Conservation (phyloP, 2,329 filamentous ascomycete species). For the Dactylellina leptospora region DNA sequence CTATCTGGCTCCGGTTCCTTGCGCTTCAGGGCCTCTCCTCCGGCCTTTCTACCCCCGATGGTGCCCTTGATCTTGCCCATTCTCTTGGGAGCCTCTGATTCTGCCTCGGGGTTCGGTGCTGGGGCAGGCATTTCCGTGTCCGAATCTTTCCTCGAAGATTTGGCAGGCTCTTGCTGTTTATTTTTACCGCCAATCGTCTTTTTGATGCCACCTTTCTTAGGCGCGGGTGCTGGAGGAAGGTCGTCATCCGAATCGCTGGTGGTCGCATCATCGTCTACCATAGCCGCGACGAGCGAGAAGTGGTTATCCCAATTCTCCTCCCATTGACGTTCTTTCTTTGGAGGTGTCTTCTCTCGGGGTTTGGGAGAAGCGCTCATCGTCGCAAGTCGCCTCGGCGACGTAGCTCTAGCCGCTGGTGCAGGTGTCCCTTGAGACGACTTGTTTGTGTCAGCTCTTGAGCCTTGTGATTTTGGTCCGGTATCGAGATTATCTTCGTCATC, state of each 20-base stretch:
- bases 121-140: not conserved
- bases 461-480: slow-evolving; percentile 25
- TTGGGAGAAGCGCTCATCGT: slow-evolving; percentile 16
- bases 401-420: not conserved
- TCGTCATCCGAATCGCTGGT: slow-evolving; percentile 32
- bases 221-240: not conserved
- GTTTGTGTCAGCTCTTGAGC: slow-evolving; percentile 14
- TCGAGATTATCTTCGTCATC: slow-evolving; percentile 44
- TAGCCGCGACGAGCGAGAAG: slow-evolving; percentile 10
- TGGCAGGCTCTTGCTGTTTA: slow-evolving; percentile 14
- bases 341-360: slow-evolving; percentile 3
- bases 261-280: slow-evolving; percentile 34
- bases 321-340: slow-evolving; percentile 10
- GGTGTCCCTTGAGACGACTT: slow-evolving; percentile 30
- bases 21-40: slow-evolving; percentile 27
- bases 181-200: slow-evolving; percentile 41
- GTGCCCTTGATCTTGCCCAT: slow-evolving; percentile 51
- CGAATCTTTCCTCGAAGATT: not conserved
- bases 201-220: slow-evolving; percentile 37
- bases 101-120: slow-evolving; percentile 4
- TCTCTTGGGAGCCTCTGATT: slow-evolving; percentile 28
- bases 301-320: slow-evolving; percentile 33
- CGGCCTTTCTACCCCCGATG: slow-evolving; percentile 34
- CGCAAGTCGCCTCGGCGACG: slow-evolving; percentile 10
- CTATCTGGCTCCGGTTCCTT: slow-evolving; percentile 49